Evolutionary conservation across 2,329 filamentous ascomycete genomes (phyloP), one percentile per base, ranked within the genome.

Genomic region (Sarocladium brachiariae): DNA sequence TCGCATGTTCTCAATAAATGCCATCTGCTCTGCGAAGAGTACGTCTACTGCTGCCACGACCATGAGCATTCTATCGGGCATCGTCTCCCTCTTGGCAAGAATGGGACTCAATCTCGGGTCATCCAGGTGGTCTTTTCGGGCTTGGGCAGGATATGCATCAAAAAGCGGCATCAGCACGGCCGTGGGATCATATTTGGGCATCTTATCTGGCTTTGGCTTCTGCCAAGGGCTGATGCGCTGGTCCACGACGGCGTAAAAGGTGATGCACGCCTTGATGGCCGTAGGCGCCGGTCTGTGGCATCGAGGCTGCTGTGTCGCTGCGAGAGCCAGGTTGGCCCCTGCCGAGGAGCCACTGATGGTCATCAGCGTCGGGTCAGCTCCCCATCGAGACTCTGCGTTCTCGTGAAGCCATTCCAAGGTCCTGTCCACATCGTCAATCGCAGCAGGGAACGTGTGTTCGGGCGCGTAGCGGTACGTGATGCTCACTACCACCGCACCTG

Each of bases 401-500:
- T 62, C 55, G 3, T 66, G 54, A 2, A 76, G 56, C 57, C 63
- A 76, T 38, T 58, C 55, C 11, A 76, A 57, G 0, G 68, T 63
- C 35, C 70, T 70, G 49, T 74, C 70, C 2, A 71, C 64, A 56
- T 80, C 76, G 50, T 77, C 62, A 2, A 77, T 61, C 3, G 69
- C 69, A 1, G 61, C 63, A 0, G 76, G 76, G 51, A 78, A 79
- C 21, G 64, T 62, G 54, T 77, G 63, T 52, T 77, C 75, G 0
- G 76, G 76, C 7, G 74, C 75, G 27, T 76, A 67, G 1, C 76
- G 65, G 55, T 79, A 78, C 16, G 75, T 73, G 4, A 77, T 66
- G 51, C 73, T 73, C 7, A 78, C 63, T 14, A 72, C 71, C 0
- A 75, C 65, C 2, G 71, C 70, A 1, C 68, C 72, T 0, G 71